Percentiles rank a stretch among this genome's conserved stretches.
Conservation (phyloP, 768 basidiomycete species). For the Pleurotus djamor region DNA sequence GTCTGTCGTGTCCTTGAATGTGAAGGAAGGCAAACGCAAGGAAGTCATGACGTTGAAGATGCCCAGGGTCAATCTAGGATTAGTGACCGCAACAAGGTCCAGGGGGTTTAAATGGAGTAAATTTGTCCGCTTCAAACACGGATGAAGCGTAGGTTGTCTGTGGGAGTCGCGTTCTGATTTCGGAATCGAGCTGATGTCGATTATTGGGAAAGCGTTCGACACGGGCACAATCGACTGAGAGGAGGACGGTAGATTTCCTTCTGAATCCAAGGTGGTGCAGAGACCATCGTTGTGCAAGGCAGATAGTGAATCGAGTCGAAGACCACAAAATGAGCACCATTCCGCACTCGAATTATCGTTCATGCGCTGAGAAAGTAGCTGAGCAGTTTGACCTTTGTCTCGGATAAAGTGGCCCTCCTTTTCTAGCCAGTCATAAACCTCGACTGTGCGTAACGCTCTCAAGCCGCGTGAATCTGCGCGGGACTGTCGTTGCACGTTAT, state of each 20-base stretch:
- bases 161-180: too few relatives aligned
- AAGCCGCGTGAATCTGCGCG: conserved; percentile 10
- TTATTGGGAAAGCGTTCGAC: too few relatives aligned
- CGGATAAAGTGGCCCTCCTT: conserved; percentile 36
- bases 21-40: conserved; percentile 24
- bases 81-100: conserved; percentile 22
- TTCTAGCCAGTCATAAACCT: conserved; percentile 45
- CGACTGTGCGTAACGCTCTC: conserved; percentile 33
- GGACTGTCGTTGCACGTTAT: conserved; percentile 19
- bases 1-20: not conserved
- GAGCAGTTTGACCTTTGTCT: not conserved
- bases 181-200: too few relatives aligned
- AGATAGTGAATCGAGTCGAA: not conserved
- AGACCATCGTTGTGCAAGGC: not conserved
- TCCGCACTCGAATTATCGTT: not conserved
- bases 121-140: too few relatives aligned
- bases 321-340: conserved; percentile 6
- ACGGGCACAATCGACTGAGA: too few relatives aligned
- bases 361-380: not conserved
- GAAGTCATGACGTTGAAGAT: conserved; percentile 22
- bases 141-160: too few relatives aligned
- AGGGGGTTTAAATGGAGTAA: not conserved
- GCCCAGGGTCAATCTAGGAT: conserved; percentile 29
- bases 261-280: not conserved
- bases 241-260: not conserved